A percentile compares a stretch with the other conserved stretches of the same genome.
phyloP scores from a whole-genome alignment of 2,329 filamentous ascomycete genomes.

The Epichloe typhina region DNA sequence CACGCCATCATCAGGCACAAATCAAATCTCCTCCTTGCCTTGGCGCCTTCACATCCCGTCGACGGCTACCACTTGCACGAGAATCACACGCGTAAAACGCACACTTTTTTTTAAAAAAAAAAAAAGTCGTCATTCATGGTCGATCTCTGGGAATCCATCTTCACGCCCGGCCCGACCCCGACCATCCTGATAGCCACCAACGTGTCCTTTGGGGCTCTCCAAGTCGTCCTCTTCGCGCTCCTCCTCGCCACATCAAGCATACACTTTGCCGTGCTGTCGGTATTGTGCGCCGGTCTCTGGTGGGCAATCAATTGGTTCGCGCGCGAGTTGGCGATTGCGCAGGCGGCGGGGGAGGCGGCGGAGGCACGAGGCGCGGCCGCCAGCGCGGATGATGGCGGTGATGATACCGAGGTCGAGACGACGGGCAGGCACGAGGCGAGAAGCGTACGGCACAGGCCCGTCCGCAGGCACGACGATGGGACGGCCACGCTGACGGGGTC shows the following conservation, averaged over 20 bases:
- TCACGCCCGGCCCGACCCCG: constrained; percentile 81
- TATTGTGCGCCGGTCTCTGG: constrained; percentile 74
- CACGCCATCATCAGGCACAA: background rate
- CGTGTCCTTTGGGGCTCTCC: constrained; percentile 72
- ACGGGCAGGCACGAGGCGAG: constrained; percentile 24
- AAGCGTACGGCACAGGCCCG: constrained; percentile 31
- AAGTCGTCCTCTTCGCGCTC: constrained; percentile 62
- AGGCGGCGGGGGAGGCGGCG: constrained; percentile 18
- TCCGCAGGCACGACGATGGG: constrained; percentile 16
- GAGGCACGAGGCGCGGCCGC: constrained; percentile 14
- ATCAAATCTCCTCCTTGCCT: background rate
- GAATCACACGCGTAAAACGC: background rate
- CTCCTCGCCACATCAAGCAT: constrained; percentile 73
- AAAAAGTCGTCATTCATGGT: constrained; percentile 50
- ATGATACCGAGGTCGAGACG: constrained; percentile 33
- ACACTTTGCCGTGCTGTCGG: constrained; percentile 74
- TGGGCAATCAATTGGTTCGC: constrained; percentile 97
- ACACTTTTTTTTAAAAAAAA: no score
- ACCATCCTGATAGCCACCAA: constrained; percentile 85
- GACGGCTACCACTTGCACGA: background rate
- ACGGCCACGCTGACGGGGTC: constrained; percentile 12
- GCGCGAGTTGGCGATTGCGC: constrained; percentile 39
- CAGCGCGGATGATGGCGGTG: constrained; percentile 23
- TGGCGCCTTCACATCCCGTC: background rate
- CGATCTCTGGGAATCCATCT: constrained; percentile 83